phyloP scores from a whole-genome alignment of 495 filamentous ascomycete genomes.

The Podospora conica region DNA sequence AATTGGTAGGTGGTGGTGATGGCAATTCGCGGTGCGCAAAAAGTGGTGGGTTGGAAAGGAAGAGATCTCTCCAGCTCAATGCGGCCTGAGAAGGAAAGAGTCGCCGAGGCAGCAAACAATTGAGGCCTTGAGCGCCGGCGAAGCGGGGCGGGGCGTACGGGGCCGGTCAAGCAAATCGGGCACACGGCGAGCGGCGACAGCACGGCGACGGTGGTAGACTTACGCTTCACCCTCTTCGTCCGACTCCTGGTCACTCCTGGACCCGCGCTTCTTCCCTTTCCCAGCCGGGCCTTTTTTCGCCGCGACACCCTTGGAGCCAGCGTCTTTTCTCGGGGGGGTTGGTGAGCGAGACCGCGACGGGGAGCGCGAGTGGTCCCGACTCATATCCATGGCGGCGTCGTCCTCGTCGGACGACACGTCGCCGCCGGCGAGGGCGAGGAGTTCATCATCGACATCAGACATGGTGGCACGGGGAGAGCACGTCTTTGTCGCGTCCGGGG shows the following conservation, averaged over 20 bases:
- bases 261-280: slow-evolving; percentile 33
- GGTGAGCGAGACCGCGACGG: slow-evolving; percentile 22
- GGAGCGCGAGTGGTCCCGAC: slow-evolving; percentile 32
- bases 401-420: slow-evolving; percentile 49
- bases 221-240: slow-evolving; percentile 82
- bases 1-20: background rate
- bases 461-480: slow-evolving; percentile 27
- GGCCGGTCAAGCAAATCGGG: background rate
- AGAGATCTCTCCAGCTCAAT: background rate
- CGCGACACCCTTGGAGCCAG: slow-evolving; percentile 30
- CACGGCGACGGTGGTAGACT: slow-evolving; percentile 35
- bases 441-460: slow-evolving; percentile 79
- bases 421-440: slow-evolving; percentile 77
- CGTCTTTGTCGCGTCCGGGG: background rate
- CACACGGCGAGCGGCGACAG: slow-evolving; percentile 35
- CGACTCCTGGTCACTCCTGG: slow-evolving; percentile 55
- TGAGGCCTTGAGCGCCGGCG: background rate
- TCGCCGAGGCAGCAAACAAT: background rate
- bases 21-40: background rate
- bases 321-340: slow-evolving; percentile 25
- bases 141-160: background rate
- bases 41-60: background rate
- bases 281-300: slow-evolving; percentile 46
- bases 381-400: slow-evolving; percentile 34
- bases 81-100: background rate